Evolutionary conservation across 768 basidiomycete species (phyloP), one percentile per base, ranked within the genome.

Genomic region (Lyophyllum shimeji): DNA sequence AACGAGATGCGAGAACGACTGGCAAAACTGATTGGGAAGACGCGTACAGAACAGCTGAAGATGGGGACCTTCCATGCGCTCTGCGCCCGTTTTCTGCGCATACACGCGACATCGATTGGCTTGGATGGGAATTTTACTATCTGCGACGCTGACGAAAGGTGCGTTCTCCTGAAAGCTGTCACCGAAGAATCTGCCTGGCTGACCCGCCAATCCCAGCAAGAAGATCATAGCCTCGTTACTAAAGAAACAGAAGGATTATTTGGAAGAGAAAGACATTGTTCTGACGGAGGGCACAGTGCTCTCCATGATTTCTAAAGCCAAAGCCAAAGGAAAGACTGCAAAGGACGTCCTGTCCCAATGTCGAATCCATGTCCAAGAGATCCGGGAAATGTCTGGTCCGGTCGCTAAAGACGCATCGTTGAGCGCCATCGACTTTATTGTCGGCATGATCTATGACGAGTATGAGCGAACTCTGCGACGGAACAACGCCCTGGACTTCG

Each of bases 81-180:
- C 0, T 93, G 90, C 64, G 88, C 85, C 0, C 73, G 74, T 47
- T 90, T 89, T 64, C 72, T 96, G 27, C 76, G 93, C 34, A 83
- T 81, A 65, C 80, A 93, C 63, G 80, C 82, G 3, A 69, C 70
- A 27, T 60, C 74, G 7, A 81, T 90, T 48, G 82, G 80, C 0
- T 66, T 96, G 3, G 75, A 79, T 47, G 77, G 76, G 24, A 93
- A 92, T 67, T 96, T 95, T 61, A 86, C 89, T 3, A 85, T 95
- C 21, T 89, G 88, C 55, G 92, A 93, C 67, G 78, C 87, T 0
- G 87, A 90, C 23, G 90, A 90, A 69, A 86, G 86, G 91, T 89
- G 50, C 39, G 76, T 64, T 11, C 7, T 17, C 23, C 39, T 18
- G n/a, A n/a, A 18, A 17, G 7, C 12, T 17, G 39, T 7, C 39